phyloP scores from a whole-genome alignment of 169 alveolate genomes.

The Plasmodium yoelii region DNA sequence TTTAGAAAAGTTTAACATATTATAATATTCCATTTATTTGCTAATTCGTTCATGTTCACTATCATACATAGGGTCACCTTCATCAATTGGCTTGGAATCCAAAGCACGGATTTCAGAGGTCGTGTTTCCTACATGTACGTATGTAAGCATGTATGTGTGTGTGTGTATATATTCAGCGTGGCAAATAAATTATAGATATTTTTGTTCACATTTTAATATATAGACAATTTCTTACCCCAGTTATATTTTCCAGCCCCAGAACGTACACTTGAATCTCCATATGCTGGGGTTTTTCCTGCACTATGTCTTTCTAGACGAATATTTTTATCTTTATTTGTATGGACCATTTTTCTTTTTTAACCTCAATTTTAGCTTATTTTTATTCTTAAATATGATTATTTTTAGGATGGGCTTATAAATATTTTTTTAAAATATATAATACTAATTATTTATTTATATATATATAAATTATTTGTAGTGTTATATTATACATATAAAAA shows the following conservation, averaged over 20 bases:
- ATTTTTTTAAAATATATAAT: no score
- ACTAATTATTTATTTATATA: no score
- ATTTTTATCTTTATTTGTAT: conserved; percentile 71
- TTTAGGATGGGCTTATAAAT: no score
- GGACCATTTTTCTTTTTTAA: conserved; percentile 20
- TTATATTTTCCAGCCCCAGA: conserved; percentile 65
- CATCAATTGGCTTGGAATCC: conserved; percentile 44
- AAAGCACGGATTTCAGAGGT: conserved; percentile 15
- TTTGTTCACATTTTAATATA: background rate
- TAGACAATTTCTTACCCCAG: conserved; percentile 26
- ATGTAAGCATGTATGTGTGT: background rate
- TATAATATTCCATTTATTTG: background rate
- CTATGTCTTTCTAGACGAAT: conserved; percentile 75
- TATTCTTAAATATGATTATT: no score
- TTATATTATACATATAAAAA: no score
- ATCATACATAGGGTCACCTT: conserved; percentile 76
- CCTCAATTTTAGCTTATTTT: background rate
- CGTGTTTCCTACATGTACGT: conserved; percentile 22
- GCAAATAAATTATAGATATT: conserved; percentile 5
- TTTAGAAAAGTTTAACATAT: no score
- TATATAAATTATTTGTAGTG: no score
- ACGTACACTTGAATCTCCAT: conserved; percentile 69
- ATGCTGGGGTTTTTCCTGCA: conserved; percentile 69
- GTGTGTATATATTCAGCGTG: background rate
- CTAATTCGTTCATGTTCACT: conserved; percentile 42